These are phyloP conservation scores for Nicotiana undulata DNA, from an alignment of 257 asterid species.

Conservation along the genomic window DNA sequence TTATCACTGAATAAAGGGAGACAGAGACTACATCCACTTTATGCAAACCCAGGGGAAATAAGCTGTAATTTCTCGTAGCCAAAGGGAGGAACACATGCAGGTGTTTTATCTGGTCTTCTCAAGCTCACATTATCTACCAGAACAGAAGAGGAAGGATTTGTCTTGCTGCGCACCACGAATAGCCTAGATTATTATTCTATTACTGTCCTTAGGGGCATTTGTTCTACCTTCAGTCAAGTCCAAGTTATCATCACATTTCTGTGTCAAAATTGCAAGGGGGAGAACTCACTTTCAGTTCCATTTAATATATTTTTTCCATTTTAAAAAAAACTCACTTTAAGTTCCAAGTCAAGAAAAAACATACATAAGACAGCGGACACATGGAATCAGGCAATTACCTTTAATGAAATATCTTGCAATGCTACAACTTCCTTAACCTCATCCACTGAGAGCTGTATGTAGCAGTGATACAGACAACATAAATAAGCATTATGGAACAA, in stretches of 20 bases:
- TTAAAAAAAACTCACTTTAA: background rate
- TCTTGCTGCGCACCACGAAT: background rate
- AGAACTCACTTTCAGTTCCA: background rate
- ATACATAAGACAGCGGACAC: background rate
- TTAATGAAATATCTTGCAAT: slow-evolving; percentile 49
- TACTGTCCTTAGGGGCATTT: background rate
- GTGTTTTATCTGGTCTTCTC: background rate
- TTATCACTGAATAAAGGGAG: background rate
- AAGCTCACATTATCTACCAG: background rate
- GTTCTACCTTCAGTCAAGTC: background rate
- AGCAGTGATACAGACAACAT: slow-evolving; percentile 8
- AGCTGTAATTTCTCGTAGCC: background rate
- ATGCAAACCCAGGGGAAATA: background rate
- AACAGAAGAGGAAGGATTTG: background rate
- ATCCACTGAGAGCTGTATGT: slow-evolving; percentile 62
- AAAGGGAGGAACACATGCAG: background rate
- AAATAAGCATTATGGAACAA: slow-evolving; percentile 4
- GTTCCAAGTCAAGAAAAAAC: background rate
- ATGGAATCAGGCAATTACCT: slow-evolving; percentile 34
- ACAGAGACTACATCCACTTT: background rate
- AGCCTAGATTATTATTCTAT: background rate
- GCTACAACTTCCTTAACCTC: slow-evolving; percentile 57
- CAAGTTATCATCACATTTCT: background rate
- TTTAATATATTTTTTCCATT: background rate
- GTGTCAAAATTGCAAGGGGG: background rate